Evolutionary conservation across 495 filamentous ascomycete genomes (phyloP).

Genomic region (Aspergillus coremiiformis): DNA sequence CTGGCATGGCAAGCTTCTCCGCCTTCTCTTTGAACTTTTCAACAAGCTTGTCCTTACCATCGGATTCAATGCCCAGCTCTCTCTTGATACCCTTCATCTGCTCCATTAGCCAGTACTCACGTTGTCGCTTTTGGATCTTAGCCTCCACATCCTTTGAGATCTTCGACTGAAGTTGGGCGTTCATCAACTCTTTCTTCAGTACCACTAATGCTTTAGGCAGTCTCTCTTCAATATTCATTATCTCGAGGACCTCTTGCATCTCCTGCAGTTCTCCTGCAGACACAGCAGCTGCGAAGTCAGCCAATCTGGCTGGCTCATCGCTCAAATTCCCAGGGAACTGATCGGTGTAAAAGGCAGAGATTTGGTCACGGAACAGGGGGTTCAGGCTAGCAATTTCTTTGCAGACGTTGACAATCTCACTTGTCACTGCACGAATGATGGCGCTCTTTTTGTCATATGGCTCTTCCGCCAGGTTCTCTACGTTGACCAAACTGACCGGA

Average conservation of each 20-base stretch:
- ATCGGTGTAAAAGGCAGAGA: slow-evolving; percentile 91
- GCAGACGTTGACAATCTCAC: slow-evolving; percentile 97
- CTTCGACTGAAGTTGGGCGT: slow-evolving; percentile 92
- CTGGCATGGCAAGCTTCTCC: slow-evolving; percentile 90
- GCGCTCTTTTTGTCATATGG: slow-evolving; percentile 81
- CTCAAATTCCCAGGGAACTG: slow-evolving; percentile 91
- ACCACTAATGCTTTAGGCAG: slow-evolving; percentile 84
- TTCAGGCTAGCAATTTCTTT: slow-evolving; percentile 93
- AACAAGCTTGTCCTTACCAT: slow-evolving; percentile 95
- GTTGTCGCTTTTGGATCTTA: slow-evolving; percentile 95
- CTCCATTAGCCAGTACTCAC: slow-evolving; percentile 98
- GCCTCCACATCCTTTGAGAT: slow-evolving; percentile 97
- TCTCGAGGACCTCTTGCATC: slow-evolving; percentile 87
- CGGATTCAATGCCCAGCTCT: slow-evolving; percentile 91
- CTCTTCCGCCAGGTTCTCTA: slow-evolving; percentile 85
- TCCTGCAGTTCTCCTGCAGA: slow-evolving; percentile 84
- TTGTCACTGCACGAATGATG: slow-evolving; percentile 81
- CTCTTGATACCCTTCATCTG: slow-evolving; percentile 99
- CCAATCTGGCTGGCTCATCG: slow-evolving; percentile 87
- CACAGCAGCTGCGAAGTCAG: slow-evolving; percentile 95
- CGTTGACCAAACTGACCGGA: slow-evolving; percentile 84
- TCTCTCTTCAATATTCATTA: slow-evolving; percentile 80
- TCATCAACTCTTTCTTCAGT: slow-evolving; percentile 96
- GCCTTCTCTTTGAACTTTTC: slow-evolving; percentile 97
- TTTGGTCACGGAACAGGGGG: slow-evolving; percentile 93